Evolutionary conservation across 495 filamentous ascomycete genomes (phyloP), one percentile per base, ranked within the genome.

Genomic region (Margaritispora aquatica): DNA sequence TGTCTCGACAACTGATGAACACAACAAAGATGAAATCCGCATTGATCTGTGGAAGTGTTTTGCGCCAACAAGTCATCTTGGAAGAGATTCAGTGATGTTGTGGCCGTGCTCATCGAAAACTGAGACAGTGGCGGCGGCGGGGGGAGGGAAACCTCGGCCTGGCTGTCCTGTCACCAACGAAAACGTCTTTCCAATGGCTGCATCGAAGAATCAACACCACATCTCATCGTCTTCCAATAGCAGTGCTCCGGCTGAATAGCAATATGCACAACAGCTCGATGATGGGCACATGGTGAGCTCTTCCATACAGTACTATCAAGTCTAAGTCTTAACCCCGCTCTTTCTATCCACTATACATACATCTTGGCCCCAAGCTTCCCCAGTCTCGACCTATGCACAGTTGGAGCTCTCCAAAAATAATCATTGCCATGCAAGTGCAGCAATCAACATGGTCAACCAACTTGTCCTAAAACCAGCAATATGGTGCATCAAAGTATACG

Each of bases 401-500:
- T 17, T 44, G 38, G 11, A 44, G 38, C 38, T 8, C 38, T n/a
- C n/a, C n/a, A n/a, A n/a, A n/a, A n/a, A n/a, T n/a, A n/a, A n/a
- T n/a, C 19, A n/a, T n/a, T 44, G 15, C 15, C 10, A 44, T 44
- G 38, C 38, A 44, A 44, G 38, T 44, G 38, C 38, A 44, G 8
- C n/a, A n/a, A n/a, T 44, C 38, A 44, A 44, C 8, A 44, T 44
- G 38, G 38, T 44, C 38, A 44, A 44, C 15, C 38, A 22, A 36
- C 23, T 64, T 20, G 54, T 56, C 49, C 21, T 60, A 17, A 41
- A 19, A 13, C 62, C 62, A 0, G 26, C 57, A 10, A 51, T 64
- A 23, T 64, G 62, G 62, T 26, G 38, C n/a, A 23, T 64, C 15
- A 41, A 49, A 19, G 10, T 64, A 1, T 64, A 64, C 49, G 62